Evolutionary conservation across 2,329 filamentous ascomycete species (phyloP).

Genomic region (Penicillium janthinellum): DNA sequence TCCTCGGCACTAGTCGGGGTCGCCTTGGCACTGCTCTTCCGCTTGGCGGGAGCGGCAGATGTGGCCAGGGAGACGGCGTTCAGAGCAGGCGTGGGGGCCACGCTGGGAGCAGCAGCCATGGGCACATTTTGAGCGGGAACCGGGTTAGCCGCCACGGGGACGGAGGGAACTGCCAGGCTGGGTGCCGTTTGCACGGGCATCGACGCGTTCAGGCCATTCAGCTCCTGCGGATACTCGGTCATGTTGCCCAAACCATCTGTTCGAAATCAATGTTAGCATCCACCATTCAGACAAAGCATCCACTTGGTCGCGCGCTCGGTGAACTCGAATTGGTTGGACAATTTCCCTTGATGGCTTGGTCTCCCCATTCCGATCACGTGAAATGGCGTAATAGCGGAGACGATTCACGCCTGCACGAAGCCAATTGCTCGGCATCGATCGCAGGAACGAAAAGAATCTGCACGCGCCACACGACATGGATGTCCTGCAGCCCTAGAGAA

Average conservation of each 20-base stretch:
- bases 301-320: constrained; percentile 14
- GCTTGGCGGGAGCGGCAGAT: constrained; percentile 34
- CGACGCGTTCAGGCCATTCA: constrained; percentile 30
- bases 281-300: constrained; percentile 7
- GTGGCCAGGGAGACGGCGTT: constrained; percentile 16
- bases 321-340: constrained; percentile 9
- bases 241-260: constrained; percentile 38
- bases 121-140: constrained; percentile 21
- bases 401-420: constrained; percentile 25
- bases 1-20: constrained; percentile 63
- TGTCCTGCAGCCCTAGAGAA: constrained; percentile 15
- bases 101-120: constrained; percentile 12
- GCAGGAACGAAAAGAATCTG: constrained; percentile 7
- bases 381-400: constrained; percentile 36
- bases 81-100: constrained; percentile 22
- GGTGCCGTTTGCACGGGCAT: constrained; percentile 29
- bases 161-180: constrained; percentile 25
- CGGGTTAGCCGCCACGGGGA: constrained; percentile 22
- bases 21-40: constrained; percentile 41
- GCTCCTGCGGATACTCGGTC: constrained; percentile 33
- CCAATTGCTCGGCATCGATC: constrained; percentile 16
- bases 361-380: constrained; percentile 33
- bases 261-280: constrained; percentile 18
- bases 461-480: constrained; percentile 12
- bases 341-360: background rate